Evolutionary conservation across 805 yeast genomes (phyloP).

Genomic region (Metschnikowia baotianmanensis): DNA sequence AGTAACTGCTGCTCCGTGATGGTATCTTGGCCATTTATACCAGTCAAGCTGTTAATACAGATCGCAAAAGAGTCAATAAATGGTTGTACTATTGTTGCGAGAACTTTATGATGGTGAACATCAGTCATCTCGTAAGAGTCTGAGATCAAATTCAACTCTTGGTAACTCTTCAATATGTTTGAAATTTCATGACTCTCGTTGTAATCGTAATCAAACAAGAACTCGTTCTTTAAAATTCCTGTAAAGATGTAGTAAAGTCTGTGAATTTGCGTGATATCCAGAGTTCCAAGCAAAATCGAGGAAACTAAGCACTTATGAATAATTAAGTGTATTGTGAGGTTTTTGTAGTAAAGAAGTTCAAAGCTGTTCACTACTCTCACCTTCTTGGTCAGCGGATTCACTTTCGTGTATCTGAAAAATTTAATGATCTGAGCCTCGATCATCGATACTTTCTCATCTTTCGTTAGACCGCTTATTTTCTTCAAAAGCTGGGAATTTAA

Average conservation of each 20-base stretch:
- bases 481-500: slow-evolving; percentile 25
- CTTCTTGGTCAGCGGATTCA: slow-evolving; percentile 14
- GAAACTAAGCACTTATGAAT: slow-evolving; percentile 50
- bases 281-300: slow-evolving; percentile 39
- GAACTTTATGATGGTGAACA: slow-evolving; percentile 21
- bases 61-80: slow-evolving; percentile 34
- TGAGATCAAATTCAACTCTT: slow-evolving; percentile 17
- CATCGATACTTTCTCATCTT: slow-evolving; percentile 24
- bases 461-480: slow-evolving; percentile 19
- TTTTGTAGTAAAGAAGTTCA: slow-evolving; percentile 57
- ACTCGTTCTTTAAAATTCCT: slow-evolving; percentile 40
- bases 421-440: slow-evolving; percentile 26
- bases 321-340: slow-evolving; percentile 53
- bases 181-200: slow-evolving; percentile 29
- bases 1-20: slow-evolving; percentile 25
- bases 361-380: slow-evolving; percentile 45
- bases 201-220: slow-evolving; percentile 41
- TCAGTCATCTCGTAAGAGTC: slow-evolving; percentile 24
- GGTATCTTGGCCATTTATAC: slow-evolving; percentile 8
- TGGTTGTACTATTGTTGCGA: slow-evolving; percentile 32
- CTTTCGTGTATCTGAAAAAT: slow-evolving; percentile 20
- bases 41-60: slow-evolving; percentile 24
- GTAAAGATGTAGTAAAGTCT: slow-evolving; percentile 34
- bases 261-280: slow-evolving; percentile 20
- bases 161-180: slow-evolving; percentile 23